Conservation (phyloP, 495 filamentous ascomycete species). For the Lineolata rhizophorae region DNA sequence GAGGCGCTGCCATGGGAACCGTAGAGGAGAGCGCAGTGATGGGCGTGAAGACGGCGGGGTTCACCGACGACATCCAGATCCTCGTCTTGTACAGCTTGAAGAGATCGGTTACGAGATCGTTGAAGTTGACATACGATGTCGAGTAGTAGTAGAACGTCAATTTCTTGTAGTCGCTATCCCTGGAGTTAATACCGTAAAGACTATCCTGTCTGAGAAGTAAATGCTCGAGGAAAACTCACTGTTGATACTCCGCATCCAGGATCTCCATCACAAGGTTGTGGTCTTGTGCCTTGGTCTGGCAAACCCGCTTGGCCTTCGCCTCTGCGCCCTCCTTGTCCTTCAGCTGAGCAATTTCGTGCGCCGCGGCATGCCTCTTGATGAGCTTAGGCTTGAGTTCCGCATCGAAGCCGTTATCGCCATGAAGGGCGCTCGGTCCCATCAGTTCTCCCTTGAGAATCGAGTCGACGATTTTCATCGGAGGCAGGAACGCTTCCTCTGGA, state of each 20-base stretch:
- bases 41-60: slow-evolving; percentile 90
- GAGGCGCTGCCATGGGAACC: too few relatives aligned
- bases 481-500: too few relatives aligned
- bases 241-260: slow-evolving; percentile 95
- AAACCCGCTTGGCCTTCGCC: slow-evolving; percentile 90
- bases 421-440: not conserved
- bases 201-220: not conserved
- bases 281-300: slow-evolving; percentile 86
- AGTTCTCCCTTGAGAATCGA: too few relatives aligned
- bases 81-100: slow-evolving; percentile 98
- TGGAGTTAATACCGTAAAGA: slow-evolving; percentile 3
- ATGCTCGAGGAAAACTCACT: slow-evolving; percentile 33
- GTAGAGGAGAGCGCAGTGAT: too few relatives aligned
- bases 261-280: slow-evolving; percentile 96
- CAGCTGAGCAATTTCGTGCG: slow-evolving; percentile 67
- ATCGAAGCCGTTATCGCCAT: slow-evolving; percentile 1
- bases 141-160: slow-evolving; percentile 98
- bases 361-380: slow-evolving; percentile 82
- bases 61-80: slow-evolving; percentile 99
- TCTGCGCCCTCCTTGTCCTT: slow-evolving; percentile 94
- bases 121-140: slow-evolving; percentile 97
- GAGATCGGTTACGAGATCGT: slow-evolving; percentile 83
- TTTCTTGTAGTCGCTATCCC: slow-evolving; percentile 86
- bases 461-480: too few relatives aligned
- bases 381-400: slow-evolving; percentile 78